Evolutionary conservation across 2,329 filamentous ascomycete genomes (phyloP), one percentile per base, ranked within the genome.

Genomic region (Fusarium sublunatum): DNA sequence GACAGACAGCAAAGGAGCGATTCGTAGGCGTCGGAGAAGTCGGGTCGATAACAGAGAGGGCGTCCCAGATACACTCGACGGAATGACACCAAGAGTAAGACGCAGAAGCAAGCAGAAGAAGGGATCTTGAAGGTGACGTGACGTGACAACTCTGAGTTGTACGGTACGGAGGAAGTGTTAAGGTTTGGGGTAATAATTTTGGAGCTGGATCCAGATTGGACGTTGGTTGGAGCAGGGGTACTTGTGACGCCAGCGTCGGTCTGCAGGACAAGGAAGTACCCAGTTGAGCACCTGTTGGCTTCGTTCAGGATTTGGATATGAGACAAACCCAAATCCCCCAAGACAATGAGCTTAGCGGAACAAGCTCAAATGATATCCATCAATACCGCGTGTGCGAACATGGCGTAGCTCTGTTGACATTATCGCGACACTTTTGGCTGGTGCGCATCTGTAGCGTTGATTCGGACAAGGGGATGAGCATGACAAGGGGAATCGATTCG

Each of bases 131-230:
- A 60, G 46, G 44, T 53, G 26, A 67, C 43, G 59, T 60, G 58
- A 65, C 48, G 44, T 60, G 59, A 64, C 63, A 56, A 51, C 43
- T 57, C 54, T 53, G 59, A 44, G 64, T 64, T 66, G 63, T 49
- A 61, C 50, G 50, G 63, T 49, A 61, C 50, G 50, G 56, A 60
- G 56, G 46, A 64, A 63, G 48, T 58, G 50, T 63, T 50, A 65
- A 65, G 58, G 64, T 67, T 66, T 64, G 59, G 59, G 63, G 64
- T 44, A 67, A 64, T 58, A 65, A 58, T 58, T 63, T 65, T 56
- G 63, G 63, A 64, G 59, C 62, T 65, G 44, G 48, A 65, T 19
- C 19, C 19, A 19, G 59, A 61, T 65, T 61, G 51, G 61, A 58
- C 39, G 45, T 25, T 28, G 43, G 36, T 24, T 39, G 32, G 49